Base-by-base conservation (phyloP, 2,329 filamentous ascomycete species). In the Didymella pomorum region DNA sequence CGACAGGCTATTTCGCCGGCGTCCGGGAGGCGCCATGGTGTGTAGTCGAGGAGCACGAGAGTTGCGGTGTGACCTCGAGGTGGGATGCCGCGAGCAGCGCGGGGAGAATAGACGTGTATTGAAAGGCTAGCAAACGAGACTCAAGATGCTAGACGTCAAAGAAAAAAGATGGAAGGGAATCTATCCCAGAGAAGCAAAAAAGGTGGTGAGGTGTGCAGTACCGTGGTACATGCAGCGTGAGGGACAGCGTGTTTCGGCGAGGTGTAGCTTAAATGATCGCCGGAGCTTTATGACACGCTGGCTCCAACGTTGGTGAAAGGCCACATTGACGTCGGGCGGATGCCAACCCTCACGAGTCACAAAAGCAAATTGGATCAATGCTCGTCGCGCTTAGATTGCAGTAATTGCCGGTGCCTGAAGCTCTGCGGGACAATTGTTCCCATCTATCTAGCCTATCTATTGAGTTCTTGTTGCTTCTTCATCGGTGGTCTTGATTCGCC, bases 21-120 rank as follows among this genome's bases (percentile, higher is more conserved):
- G 78, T 60, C 81, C 80, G 54, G 80, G 79, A 10, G 79, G 79
- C 62, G 79, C 76, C 81, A 83, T 83, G 65, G 66, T 76, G 71
- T 66, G 67, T 67, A 61, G 56, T 37, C 39, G 56, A 52, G 52
- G 41, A 48, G 54, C 47, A 58, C 46, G 51, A 23, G 41, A 33
- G 49, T 49, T 62, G 46, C 50, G 58, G 45, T 54, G 52, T 45
- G 52, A 14, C 37, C 37, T 41, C 20, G 4, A 23, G 12, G 37
- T 23, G 37, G 37, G 37, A 41, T 23, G 37, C 37, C 5, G 35
- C 35, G 37, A 41, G 52, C 14, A 44, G 20, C 14, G 53, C 5
- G 44, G 28, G 18, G 21, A n/a, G 33, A 52, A n/a, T 16, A 26
- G 23, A 47, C 58, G 52, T 49, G 55, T 63, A 48, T 68, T 39